A percentile compares a stretch with the other conserved stretches of the same genome.
phyloP scores from a whole-genome alignment of 768 basidiomycete species.

The Xerocomellus chrysenteron region DNA sequence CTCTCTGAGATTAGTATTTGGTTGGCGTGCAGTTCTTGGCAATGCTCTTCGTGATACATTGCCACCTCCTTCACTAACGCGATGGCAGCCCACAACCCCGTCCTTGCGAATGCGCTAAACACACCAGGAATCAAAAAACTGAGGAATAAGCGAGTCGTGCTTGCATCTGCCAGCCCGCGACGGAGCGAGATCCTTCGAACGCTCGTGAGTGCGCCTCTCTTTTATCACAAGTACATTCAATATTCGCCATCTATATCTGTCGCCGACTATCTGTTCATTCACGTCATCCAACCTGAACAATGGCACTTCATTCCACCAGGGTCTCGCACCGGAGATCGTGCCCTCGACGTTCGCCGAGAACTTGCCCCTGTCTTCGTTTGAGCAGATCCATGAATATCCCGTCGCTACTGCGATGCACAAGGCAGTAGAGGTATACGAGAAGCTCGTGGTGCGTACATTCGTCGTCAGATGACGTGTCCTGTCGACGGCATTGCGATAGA shows the following conservation, averaged over 20 bases:
- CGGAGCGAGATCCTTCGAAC: conserved; percentile 79
- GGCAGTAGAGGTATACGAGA: conserved; percentile 84
- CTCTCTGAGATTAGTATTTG: background rate
- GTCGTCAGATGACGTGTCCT: background rate
- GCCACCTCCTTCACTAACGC: background rate
- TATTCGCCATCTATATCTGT: background rate
- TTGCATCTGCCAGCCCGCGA: conserved; percentile 86
- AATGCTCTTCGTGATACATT: background rate
- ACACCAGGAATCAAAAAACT: conserved; percentile 67
- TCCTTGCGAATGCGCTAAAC: conserved; percentile 64
- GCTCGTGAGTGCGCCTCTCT: conserved; percentile 49
- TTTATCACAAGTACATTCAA: background rate
- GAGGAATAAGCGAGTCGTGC: conserved; percentile 69
- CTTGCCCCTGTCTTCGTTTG: conserved; percentile 63
- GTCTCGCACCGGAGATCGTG: conserved; percentile 65
- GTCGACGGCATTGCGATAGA: conserved; percentile 26
- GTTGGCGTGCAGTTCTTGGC: no score
- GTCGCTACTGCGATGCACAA: conserved; percentile 75
- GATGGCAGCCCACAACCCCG: conserved; percentile 38
- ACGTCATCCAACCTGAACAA: background rate
- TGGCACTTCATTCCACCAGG: conserved; percentile 34
- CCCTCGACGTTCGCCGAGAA: conserved; percentile 83
- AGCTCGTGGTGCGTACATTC: conserved; percentile 56
- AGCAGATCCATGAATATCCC: conserved; percentile 70
- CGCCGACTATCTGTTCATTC: background rate